Percentiles rank a stretch among this genome's conserved stretches.
Evolutionary conservation across 1,284 basidiomycete species (phyloP).

Genomic region (Tetrapyrgos nigripes): DNA sequence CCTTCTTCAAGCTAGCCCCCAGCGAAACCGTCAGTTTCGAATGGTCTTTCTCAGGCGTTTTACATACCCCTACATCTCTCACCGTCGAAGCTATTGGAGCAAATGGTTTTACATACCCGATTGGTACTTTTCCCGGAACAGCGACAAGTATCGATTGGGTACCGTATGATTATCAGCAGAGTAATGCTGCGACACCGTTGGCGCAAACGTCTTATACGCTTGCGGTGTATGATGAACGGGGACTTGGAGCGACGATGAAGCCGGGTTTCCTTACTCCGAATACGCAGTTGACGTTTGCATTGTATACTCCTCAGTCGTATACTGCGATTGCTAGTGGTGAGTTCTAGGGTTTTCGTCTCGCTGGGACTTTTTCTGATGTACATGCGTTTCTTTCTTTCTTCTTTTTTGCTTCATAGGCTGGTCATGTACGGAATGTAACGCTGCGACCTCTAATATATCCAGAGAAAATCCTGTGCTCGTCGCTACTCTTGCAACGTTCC

Average conservation of each 20-base stretch:
- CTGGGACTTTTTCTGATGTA: constrained; percentile 10
- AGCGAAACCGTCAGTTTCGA: constrained; percentile 83
- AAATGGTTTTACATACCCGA: constrained; percentile 88
- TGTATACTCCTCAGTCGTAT: constrained; percentile 86
- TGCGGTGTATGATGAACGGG: constrained; percentile 68
- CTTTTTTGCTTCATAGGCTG: constrained; percentile 63
- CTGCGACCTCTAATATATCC: constrained; percentile 43
- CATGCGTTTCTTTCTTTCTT: constrained; percentile 9
- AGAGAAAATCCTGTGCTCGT: constrained; percentile 67
- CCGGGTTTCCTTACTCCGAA: constrained; percentile 80
- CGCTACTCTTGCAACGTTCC: constrained; percentile 68
- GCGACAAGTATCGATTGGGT: constrained; percentile 85
- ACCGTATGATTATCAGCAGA: constrained; percentile 76
- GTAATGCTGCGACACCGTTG: constrained; percentile 69
- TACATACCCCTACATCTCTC: constrained; percentile 71
- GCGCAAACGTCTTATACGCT: constrained; percentile 80
- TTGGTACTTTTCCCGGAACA: constrained; percentile 76
- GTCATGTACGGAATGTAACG: constrained; percentile 74
- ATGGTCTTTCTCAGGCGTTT: constrained; percentile 87
- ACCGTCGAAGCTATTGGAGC: constrained; percentile 85
- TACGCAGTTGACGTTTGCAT: constrained; percentile 75
- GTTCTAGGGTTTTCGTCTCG: constrained; percentile 22
- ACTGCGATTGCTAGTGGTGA: constrained; percentile 74
- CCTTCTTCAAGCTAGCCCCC: constrained; percentile 89
- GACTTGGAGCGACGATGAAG: constrained; percentile 59